A percentile compares a stretch with the other conserved stretches of the same genome.
Evolutionary conservation across 148 eudicot genomes (phyloP).

Genomic region (Euryodendron excelsum): DNA sequence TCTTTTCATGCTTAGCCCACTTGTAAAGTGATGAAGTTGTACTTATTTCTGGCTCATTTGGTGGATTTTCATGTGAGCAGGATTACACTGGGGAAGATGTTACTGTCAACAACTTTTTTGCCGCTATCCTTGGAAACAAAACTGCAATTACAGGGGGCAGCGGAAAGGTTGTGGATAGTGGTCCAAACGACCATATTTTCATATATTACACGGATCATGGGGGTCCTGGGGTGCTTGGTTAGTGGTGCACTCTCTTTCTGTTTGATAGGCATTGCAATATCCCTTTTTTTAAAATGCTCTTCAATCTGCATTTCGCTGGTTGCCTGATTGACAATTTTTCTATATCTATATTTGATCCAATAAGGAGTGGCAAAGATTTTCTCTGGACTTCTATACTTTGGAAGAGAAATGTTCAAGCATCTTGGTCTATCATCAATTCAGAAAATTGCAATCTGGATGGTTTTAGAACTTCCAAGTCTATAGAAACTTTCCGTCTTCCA

Average conservation of each 20-base stretch:
- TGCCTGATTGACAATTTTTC: no score
- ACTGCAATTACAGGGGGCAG: slow-evolving; percentile 74
- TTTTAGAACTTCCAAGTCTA: background rate
- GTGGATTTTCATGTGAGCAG: slow-evolving; percentile 32
- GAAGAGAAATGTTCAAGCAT: background rate
- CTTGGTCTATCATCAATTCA: background rate
- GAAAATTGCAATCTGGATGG: background rate
- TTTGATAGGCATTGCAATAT: background rate
- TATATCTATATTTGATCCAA: no score
- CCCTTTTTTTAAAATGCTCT: background rate
- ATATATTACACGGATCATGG: slow-evolving; percentile 83
- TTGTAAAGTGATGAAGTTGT: background rate
- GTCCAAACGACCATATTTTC: slow-evolving; percentile 80
- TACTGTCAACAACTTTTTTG: slow-evolving; percentile 57
- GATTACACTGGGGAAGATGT: slow-evolving; percentile 71
- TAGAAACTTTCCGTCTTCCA: background rate
- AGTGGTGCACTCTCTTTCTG: slow-evolving; percentile 22
- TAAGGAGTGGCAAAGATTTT: background rate
- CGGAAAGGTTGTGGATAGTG: slow-evolving; percentile 80
- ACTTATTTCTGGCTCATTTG: background rate
- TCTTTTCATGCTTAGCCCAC: background rate
- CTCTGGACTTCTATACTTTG: no score
- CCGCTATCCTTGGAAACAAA: slow-evolving; percentile 70
- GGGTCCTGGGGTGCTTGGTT: slow-evolving; percentile 83
- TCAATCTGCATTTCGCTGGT: background rate